Base-by-base conservation (phyloP, 1,284 basidiomycete genomes). In the Ganoderma lingzhi region DNA sequence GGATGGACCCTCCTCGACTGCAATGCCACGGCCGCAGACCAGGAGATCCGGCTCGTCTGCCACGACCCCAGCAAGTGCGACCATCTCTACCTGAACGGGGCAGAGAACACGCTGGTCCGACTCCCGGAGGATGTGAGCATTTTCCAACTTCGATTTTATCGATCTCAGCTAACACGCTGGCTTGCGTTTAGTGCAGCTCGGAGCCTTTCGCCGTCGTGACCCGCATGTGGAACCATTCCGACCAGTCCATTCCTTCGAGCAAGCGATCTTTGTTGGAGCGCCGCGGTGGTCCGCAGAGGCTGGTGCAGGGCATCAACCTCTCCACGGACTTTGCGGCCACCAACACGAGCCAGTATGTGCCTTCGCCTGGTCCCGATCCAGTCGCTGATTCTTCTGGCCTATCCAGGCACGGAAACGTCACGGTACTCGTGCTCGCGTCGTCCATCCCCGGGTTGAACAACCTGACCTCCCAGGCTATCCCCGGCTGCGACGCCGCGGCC, bases 1-100 rank as follows among this genome's bases (percentile, higher is more conserved):
- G 86, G 86, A 39, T 88, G 87, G 87, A 76, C 81, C 8, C 85
- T 88, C 58, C 69, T 86, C 35, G 79, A 76, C 61, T 88, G 87
- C 73, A 77, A 83, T 45, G 70, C 82, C 3, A 77, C 80, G 59
- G 70, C 76, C 1, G 72, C 79, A 10, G 66, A 77, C 15, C 86
- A 88, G 70, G 80, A 84, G 56, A 82, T 88, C 62, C 83, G 84
- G 5, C 76, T 86, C 14, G 84, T 86, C 0, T 88, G 87, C 73
- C 77, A 65, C 10, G 76, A 74, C 56, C 77, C 80, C 37, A 75
- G 78, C 44, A 72, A 76, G 1, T 88, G 87, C 73, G 78, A 77
- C 17, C 85, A 87, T 70, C 76, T 88, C 8, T 84, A 82, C 70
- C 74, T 82, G 58, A 77, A 77, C 35, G 85, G 85, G 17, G 83